Conservation (phyloP, 2,329 filamentous ascomycete genomes). For the Botrytis fragariae region DNA sequence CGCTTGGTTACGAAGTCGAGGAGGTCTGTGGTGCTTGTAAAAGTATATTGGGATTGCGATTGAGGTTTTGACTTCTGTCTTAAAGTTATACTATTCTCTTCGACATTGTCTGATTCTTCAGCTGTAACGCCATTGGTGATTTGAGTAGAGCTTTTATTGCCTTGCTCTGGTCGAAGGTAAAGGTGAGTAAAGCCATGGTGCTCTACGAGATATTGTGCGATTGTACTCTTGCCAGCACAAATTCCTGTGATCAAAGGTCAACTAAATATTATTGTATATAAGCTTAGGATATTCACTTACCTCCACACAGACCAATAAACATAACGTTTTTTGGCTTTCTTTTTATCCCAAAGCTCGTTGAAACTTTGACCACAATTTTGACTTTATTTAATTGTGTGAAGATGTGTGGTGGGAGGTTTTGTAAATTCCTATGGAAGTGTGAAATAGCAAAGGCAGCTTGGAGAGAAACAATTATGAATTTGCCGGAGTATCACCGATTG, state of each 20-base stretch:
- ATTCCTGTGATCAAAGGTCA: slow-evolving; percentile 59
- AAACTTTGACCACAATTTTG: background rate
- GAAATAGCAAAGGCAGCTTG: slow-evolving; percentile 3
- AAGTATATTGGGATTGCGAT: slow-evolving; percentile 41
- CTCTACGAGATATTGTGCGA: slow-evolving; percentile 82
- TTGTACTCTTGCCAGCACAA: slow-evolving; percentile 87
- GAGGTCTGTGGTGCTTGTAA: slow-evolving; percentile 63
- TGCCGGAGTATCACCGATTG: slow-evolving; percentile 17
- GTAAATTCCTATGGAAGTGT: background rate
- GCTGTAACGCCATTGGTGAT: slow-evolving; percentile 17
- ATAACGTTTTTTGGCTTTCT: slow-evolving; percentile 44
- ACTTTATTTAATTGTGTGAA: background rate
- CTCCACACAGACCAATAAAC: slow-evolving; percentile 75
- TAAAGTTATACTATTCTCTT: slow-evolving; percentile 5
- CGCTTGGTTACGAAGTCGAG: slow-evolving; percentile 81
- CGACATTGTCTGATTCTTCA: slow-evolving; percentile 17
- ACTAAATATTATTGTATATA: background rate
- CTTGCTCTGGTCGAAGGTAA: slow-evolving; percentile 47
- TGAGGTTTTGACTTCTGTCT: slow-evolving; percentile 13
- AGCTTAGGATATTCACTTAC: slow-evolving; percentile 41
- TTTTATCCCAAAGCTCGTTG: background rate
- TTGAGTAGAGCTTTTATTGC: background rate
- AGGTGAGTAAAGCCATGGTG: slow-evolving; percentile 79
- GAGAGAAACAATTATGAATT: background rate
- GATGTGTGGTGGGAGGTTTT: background rate